These are phyloP conservation scores for Dipteronia sinensis DNA, from an alignment of 345 rosid species.

Conservation along the genomic window DNA sequence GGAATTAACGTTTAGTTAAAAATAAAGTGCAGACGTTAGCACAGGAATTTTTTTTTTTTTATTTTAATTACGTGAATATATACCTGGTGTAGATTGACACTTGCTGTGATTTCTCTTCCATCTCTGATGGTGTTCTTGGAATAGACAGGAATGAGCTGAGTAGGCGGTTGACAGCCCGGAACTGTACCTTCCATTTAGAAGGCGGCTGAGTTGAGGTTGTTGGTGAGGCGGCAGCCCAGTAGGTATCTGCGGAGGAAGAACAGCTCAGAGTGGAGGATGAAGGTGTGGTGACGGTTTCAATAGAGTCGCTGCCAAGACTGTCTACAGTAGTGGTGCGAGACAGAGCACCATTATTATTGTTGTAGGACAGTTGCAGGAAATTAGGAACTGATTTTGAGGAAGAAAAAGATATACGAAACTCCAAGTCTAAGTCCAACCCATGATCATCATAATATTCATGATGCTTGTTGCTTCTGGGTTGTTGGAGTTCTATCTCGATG, in stretches of 20 bases:
- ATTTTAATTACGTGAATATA: too few species aligned
- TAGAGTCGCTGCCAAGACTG: not conserved
- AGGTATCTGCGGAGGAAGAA: not conserved
- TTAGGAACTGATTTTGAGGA: slow-evolving; percentile 15
- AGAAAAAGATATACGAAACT: slow-evolving; percentile 39
- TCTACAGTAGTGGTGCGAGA: not conserved
- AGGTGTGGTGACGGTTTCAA: not conserved
- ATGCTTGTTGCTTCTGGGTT: not conserved
- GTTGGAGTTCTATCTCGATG: slow-evolving; percentile 43
- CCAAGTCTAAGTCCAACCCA: slow-evolving; percentile 12
- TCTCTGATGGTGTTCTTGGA: slow-evolving; percentile 17
- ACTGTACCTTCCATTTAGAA: slow-evolving; percentile 22
- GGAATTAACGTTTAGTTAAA: too few species aligned
- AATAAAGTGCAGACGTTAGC: too few species aligned
- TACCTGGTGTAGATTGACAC: not conserved
- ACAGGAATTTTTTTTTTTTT: too few species aligned
- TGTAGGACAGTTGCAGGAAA: not conserved
- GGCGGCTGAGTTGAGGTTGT: not conserved
- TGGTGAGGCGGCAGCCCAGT: not conserved
- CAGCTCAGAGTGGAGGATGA: not conserved
- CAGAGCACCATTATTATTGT: not conserved
- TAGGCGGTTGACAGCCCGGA: slow-evolving; percentile 26
- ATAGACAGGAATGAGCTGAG: slow-evolving; percentile 15
- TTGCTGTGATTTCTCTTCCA: not conserved
- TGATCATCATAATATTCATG: not conserved